These are phyloP conservation scores for Capniomyces stellatus DNA, from an alignment of 371 early-diverging fungal species.

Conservation along the genomic window DNA sequence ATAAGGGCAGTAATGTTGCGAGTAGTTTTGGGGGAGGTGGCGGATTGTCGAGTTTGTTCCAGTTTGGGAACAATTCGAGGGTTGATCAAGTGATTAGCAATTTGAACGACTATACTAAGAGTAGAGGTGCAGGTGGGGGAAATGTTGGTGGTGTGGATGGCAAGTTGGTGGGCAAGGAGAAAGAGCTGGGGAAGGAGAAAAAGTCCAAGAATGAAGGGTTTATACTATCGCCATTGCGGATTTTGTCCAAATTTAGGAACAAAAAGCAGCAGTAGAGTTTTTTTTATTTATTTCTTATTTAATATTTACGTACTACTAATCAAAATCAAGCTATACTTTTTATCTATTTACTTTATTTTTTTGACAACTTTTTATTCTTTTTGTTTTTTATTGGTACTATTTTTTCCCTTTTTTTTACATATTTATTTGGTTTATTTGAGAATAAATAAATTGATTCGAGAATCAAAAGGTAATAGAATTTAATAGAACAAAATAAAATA, in stretches of 20 bases:
- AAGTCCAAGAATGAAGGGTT: slow-evolving; percentile 2
- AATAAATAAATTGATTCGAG: too few species aligned
- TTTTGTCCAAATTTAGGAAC: not conserved
- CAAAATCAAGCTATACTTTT: not conserved
- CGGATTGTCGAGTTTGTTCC: not conserved
- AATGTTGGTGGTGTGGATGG: not conserved
- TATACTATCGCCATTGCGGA: slow-evolving; percentile 2
- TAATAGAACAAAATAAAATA: too few species aligned
- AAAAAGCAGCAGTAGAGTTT: not conserved
- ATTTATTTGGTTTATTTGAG: not conserved
- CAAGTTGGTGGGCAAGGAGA: not conserved
- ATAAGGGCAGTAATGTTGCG: not conserved
- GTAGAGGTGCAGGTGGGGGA: not conserved
- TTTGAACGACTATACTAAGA: not conserved
- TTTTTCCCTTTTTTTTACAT: not conserved
- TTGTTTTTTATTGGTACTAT: not conserved
- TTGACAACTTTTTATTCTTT: not conserved
- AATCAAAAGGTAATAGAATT: too few species aligned
- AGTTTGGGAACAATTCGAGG: not conserved
- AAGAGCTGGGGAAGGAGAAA: not conserved
- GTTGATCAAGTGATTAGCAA: not conserved
- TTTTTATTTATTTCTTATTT: not conserved
- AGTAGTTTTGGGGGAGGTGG: not conserved
- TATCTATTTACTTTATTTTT: not conserved
- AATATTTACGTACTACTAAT: not conserved